Base-by-base conservation (phyloP, 495 filamentous ascomycete genomes). In the Aspergillus affinis region DNA sequence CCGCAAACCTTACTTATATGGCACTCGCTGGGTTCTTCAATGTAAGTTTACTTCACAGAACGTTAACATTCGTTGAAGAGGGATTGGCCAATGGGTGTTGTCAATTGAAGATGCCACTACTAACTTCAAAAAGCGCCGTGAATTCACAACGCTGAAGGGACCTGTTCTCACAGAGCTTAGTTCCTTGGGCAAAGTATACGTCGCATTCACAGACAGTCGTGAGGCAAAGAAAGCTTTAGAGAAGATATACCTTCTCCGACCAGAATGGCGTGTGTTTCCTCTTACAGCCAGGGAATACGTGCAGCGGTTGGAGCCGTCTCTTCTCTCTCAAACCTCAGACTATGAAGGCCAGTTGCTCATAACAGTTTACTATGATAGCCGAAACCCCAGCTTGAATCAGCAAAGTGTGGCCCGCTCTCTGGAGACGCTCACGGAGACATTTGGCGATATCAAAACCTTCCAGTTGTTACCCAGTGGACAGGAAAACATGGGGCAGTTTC, bases 171-270 rank as follows among this genome's bases (percentile, higher is more conserved):
- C 66, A 12, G 65, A 71, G 32, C 61, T 71, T 6, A 68, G 61
- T 41, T 63, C 72, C 19, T 65, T 61, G 51, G 78, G 76, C 7
- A 74, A 69, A 9, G 74, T 86, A n/a, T 86, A 81, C 62, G 66
- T 88, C 54, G 79, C 73, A 4, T 82, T 87, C 61, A 69, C 75
- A 15, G 82, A 89, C 60, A 81, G 88, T 48, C 76, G 78, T 55
- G 83, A 87, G 64, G 79, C 84, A 29, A 78, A 71, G 47, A 75
- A 75, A 20, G 72, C 79, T 18, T 75, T 78, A 58, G 68, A 75
- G 30, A 79, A 78, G 17, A 62, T 83, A 48, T 67, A 74, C 8
- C 61, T 77, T 32, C 67, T 74, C 49, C 67, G 71, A 55, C 72
- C 67, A n/a, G 76, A 79, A 44, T 88, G 84, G 80, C 56, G 64